phyloP scores from a whole-genome alignment of 1,139 yeast genomes.

The Eremothecium cymbalariae region DNA sequence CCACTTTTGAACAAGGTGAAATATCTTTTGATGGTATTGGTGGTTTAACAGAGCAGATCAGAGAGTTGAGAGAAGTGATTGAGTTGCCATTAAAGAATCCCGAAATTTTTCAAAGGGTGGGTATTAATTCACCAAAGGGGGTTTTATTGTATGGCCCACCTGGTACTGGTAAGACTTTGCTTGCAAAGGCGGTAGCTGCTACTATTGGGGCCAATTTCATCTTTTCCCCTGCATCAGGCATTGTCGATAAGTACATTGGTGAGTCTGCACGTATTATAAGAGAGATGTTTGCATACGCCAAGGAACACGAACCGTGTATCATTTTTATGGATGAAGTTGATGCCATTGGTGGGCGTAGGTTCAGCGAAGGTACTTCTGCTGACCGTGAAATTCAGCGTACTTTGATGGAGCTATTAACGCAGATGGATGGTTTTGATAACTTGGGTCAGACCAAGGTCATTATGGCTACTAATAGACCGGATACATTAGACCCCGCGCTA shows the following conservation, averaged over 20 bases:
- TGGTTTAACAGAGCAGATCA: constrained; percentile 90
- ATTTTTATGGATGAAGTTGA: constrained; percentile 99
- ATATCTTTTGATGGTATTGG: constrained; percentile 93
- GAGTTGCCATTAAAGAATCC: constrained; percentile 97
- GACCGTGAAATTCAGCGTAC: constrained; percentile 99
- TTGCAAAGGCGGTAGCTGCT: constrained; percentile 98
- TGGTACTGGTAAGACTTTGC: constrained; percentile 92
- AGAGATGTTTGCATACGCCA: constrained; percentile 98
- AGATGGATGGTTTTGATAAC: constrained; percentile 98
- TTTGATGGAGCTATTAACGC: constrained; percentile 92
- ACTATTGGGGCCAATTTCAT: constrained; percentile 97
- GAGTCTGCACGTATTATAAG: constrained; percentile 94
- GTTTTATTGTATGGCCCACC: constrained; percentile 98
- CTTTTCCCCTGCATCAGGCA: constrained; percentile 95
- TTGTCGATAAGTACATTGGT: constrained; percentile 97
- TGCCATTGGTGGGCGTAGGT: constrained; percentile 98
- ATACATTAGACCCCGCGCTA: constrained; percentile 97
- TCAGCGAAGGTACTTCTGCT: constrained; percentile 97
- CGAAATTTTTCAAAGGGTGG: constrained; percentile 89
- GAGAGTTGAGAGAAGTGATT: constrained; percentile 95
- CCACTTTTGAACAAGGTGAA: constrained; percentile 94
- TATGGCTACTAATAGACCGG: constrained; percentile 99
- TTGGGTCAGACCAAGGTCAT: constrained; percentile 96
- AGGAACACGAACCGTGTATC: constrained; percentile 97
- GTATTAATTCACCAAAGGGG: constrained; percentile 97